Percentiles rank a stretch among this genome's conserved stretches.
These are phyloP conservation scores for Pythium dissimile DNA, from an alignment of 352 stramenopile genomes.

Conservation along the genomic window DNA sequence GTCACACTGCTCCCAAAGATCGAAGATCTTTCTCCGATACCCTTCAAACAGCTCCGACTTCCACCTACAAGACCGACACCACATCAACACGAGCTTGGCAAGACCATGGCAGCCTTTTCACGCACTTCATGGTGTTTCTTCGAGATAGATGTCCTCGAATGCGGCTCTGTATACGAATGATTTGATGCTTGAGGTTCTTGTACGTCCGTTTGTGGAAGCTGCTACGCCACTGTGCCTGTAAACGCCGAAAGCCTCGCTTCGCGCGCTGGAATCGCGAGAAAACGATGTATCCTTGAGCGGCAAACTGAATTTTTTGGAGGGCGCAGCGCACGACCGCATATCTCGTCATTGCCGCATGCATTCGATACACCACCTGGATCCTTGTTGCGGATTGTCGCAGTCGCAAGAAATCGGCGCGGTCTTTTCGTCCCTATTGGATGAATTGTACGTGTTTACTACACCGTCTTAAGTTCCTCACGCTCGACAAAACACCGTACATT, in stretches of 20 bases:
- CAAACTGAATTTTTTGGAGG: conserved; percentile 27
- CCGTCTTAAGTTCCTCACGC: too few species aligned
- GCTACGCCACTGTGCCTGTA: conserved; percentile 66
- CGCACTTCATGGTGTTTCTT: conserved; percentile 51
- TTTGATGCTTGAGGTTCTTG: conserved; percentile 53
- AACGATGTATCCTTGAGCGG: conserved; percentile 43
- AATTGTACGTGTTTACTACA: too few species aligned
- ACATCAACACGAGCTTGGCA: background rate
- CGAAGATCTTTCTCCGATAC: conserved; percentile 56
- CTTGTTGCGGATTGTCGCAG: conserved; percentile 33
- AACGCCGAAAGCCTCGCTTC: conserved; percentile 41
- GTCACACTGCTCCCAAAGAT: conserved; percentile 61
- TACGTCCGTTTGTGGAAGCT: conserved; percentile 63
- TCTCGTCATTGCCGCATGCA: conserved; percentile 20
- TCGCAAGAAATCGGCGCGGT: conserved; percentile 28
- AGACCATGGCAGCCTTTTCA: background rate
- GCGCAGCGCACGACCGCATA: conserved; percentile 28
- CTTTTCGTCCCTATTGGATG: conserved; percentile 21
- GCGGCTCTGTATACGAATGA: conserved; percentile 63
- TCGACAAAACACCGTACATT: conserved; percentile 33
- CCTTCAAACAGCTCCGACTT: conserved; percentile 55
- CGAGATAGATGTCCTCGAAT: conserved; percentile 58
- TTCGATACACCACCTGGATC: conserved; percentile 44
- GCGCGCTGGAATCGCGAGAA: conserved; percentile 42
- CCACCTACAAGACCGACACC: conserved; percentile 59